These are phyloP conservation scores for Claviceps quebecensis DNA, from an alignment of 2,329 filamentous ascomycete species.

Conservation along the genomic window DNA sequence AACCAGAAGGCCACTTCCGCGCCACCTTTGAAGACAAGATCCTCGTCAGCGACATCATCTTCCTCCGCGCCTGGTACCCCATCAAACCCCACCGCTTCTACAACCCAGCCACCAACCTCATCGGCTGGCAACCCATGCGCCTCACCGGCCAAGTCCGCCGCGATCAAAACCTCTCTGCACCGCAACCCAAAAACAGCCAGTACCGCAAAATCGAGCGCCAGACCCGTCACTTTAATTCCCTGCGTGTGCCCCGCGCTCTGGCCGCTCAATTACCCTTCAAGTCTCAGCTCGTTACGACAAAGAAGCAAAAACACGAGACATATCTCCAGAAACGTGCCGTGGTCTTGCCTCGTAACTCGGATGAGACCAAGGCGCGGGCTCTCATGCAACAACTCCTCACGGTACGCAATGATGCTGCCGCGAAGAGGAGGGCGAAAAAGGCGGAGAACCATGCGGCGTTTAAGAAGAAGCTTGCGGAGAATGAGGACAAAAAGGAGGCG, in stretches of 20 bases:
- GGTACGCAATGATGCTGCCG: slow-evolving; percentile 77
- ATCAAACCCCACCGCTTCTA: slow-evolving; percentile 93
- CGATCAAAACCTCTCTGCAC: slow-evolving; percentile 60
- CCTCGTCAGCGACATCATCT: slow-evolving; percentile 89
- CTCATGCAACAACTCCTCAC: slow-evolving; percentile 89
- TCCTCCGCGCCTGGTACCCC: slow-evolving; percentile 92
- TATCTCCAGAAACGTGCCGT: slow-evolving; percentile 95
- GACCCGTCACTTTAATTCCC: slow-evolving; percentile 63
- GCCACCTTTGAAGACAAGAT: slow-evolving; percentile 99
- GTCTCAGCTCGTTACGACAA: slow-evolving; percentile 73
- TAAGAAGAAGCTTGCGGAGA: slow-evolving; percentile 67
- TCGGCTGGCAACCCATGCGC: slow-evolving; percentile 90
- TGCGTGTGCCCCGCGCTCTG: slow-evolving; percentile 63
- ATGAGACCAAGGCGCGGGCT: slow-evolving; percentile 79
- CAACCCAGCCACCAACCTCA: slow-evolving; percentile 85
- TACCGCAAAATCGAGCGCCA: slow-evolving; percentile 59
- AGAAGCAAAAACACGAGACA: slow-evolving; percentile 64
- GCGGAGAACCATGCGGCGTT: slow-evolving; percentile 74
- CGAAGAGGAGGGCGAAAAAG: slow-evolving; percentile 72
- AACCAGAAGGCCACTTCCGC: slow-evolving; percentile 89
- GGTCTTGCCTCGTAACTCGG: slow-evolving; percentile 60
- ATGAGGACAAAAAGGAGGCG: slow-evolving; percentile 70
- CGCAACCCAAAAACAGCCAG: slow-evolving; percentile 67
- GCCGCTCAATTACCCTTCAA: slow-evolving; percentile 83
- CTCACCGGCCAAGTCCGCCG: slow-evolving; percentile 83